These are phyloP conservation scores for Zoysia japonica DNA, from an alignment of 176 grass and related monocot genomes.

Conservation along the genomic window DNA sequence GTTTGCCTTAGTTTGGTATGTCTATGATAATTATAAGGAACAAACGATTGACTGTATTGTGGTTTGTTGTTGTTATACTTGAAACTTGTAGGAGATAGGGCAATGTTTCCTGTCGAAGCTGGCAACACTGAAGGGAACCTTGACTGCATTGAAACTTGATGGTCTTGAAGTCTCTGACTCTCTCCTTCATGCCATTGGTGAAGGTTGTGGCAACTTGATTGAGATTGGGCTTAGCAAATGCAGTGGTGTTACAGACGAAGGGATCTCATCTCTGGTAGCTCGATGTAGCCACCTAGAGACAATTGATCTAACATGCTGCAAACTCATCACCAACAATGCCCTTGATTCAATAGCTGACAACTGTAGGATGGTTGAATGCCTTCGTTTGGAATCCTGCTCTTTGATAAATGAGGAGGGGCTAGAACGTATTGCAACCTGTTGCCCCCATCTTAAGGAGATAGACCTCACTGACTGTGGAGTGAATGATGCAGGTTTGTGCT, in stretches of 20 bases:
- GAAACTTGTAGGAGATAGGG: slow-evolving; percentile 62
- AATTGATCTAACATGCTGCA: slow-evolving; percentile 89
- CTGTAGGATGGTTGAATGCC: slow-evolving; percentile 72
- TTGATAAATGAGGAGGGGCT: slow-evolving; percentile 87
- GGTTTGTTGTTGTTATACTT: slow-evolving; percentile 30
- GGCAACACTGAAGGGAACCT: slow-evolving; percentile 56
- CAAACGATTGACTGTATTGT: slow-evolving; percentile 6
- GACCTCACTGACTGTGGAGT: slow-evolving; percentile 94
- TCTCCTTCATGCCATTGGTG: slow-evolving; percentile 57
- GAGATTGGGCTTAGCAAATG: slow-evolving; percentile 96
- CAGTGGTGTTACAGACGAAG: slow-evolving; percentile 70
- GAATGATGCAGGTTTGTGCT: slow-evolving; percentile 64
- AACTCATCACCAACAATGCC: slow-evolving; percentile 54
- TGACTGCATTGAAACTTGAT: slow-evolving; percentile 80
- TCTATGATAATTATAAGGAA: not conserved
- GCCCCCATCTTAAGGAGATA: slow-evolving; percentile 78
- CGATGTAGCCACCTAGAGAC: slow-evolving; percentile 56
- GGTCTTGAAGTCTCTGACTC: slow-evolving; percentile 68
- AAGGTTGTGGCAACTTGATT: slow-evolving; percentile 68
- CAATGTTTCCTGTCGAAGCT: slow-evolving; percentile 71
- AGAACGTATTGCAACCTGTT: slow-evolving; percentile 54
- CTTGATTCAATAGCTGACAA: slow-evolving; percentile 78
- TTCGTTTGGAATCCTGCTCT: slow-evolving; percentile 76
- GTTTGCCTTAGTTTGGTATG: not conserved
- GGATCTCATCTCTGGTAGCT: slow-evolving; percentile 73